Conservation (phyloP, 176 grass and related monocot genomes). For the Oryza brachyantha region DNA sequence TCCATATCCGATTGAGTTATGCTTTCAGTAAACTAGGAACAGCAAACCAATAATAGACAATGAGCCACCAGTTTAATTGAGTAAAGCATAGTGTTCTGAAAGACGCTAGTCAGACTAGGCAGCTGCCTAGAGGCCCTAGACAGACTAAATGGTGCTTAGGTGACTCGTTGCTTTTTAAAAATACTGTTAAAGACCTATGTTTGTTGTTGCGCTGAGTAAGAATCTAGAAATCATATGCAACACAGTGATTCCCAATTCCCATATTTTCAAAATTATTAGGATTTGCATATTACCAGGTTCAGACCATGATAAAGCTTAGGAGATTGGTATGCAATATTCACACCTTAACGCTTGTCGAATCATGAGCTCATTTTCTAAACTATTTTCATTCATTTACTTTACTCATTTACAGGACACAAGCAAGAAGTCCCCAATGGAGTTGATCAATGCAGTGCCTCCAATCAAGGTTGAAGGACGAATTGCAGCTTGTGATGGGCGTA, state of each 20-base stretch:
- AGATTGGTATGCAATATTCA: not conserved
- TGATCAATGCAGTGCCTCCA: conserved; percentile 78
- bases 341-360: not conserved
- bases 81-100: not conserved
- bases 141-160: not conserved
- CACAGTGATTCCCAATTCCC: too few species aligned
- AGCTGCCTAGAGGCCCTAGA: too few species aligned
- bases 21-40: not conserved
- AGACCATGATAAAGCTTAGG: conserved; percentile 18
- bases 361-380: conserved; percentile 10
- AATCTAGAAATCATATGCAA: not conserved
- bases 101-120: not conserved
- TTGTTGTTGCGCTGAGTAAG: not conserved
- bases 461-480: conserved; percentile 88
- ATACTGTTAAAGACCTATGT: not conserved
- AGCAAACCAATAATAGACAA: not conserved
- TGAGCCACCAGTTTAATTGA: not conserved
- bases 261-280: not conserved
- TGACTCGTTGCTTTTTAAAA: not conserved
- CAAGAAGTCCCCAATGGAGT: conserved; percentile 99
- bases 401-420: conserved; percentile 65
- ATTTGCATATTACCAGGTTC: conserved; percentile 4
- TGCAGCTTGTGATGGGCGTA: conserved; percentile 89
- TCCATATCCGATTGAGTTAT: not conserved
- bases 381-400: not conserved